phyloP scores from a whole-genome alignment of 371 early-diverging fungal genomes.

The Basidiobolus heterosporus region DNA sequence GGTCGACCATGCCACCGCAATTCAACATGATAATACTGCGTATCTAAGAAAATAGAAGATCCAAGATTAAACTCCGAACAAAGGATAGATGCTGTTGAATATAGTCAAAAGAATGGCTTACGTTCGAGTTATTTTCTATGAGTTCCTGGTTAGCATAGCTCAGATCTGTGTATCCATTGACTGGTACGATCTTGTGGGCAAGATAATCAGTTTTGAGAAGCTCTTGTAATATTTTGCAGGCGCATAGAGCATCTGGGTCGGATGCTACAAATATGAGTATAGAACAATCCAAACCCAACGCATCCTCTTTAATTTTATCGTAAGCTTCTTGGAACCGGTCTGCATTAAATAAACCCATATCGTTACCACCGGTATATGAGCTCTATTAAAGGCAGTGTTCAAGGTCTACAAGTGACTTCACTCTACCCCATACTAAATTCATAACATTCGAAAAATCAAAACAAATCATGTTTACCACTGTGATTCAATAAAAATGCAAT shows the following conservation, averaged over 20 bases:
- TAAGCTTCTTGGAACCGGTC: background rate
- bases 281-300: slow-evolving; percentile 6
- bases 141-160: slow-evolving; percentile 25
- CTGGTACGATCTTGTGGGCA: slow-evolving; percentile 60
- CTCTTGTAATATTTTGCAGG: slow-evolving; percentile 33
- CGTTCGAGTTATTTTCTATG: slow-evolving; percentile 18
- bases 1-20: slow-evolving; percentile 66
- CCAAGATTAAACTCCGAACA: no score
- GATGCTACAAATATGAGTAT: slow-evolving; percentile 57
- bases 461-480: no score
- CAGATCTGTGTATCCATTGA: slow-evolving; percentile 51
- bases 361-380: no score
- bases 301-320: background rate
- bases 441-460: no score
- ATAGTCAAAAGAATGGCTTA: slow-evolving; percentile 3
- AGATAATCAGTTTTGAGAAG: slow-evolving; percentile 51
- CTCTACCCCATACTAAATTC: no score
- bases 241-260: slow-evolving; percentile 79
- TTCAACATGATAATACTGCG: slow-evolving; percentile 54
- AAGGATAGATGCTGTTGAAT: background rate
- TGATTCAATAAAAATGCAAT: no score
- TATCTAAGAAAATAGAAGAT: background rate
- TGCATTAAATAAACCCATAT: background rate
- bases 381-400: no score
- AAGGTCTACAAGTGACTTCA: no score